Evolutionary conservation across 192 early-diverging fungal species (phyloP).

Genomic region (Backusella australiensis): DNA sequence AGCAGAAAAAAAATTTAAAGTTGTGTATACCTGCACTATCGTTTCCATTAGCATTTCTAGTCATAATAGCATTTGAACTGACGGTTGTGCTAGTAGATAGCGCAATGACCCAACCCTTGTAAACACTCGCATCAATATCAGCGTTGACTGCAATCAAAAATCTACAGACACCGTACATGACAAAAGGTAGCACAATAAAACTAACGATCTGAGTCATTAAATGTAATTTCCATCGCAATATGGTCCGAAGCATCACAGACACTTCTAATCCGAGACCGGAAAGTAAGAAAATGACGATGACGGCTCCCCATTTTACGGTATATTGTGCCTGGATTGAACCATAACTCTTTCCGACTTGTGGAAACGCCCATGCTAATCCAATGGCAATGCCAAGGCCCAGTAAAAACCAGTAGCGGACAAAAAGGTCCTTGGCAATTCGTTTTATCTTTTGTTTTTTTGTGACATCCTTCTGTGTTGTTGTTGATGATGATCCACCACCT

Average conservation of each 20-base stretch:
- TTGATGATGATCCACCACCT: neutral
- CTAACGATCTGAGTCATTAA: conserved; percentile 53
- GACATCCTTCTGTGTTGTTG: neutral
- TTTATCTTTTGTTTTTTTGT: neutral
- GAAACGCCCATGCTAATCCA: conserved; percentile 58
- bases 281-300: conserved; percentile 61
- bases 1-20: neutral
- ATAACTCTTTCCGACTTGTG: conserved; percentile 52
- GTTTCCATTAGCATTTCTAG: conserved; percentile 58
- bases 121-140: conserved; percentile 44
- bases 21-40: conserved; percentile 39
- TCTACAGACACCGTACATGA: conserved; percentile 46
- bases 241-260: conserved; percentile 47
- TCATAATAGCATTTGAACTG: conserved; percentile 72
- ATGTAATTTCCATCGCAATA: conserved; percentile 52
- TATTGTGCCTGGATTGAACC: conserved; percentile 53
- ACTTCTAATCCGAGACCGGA: conserved; percentile 63
- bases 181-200: conserved; percentile 53
- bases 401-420: conserved; percentile 59
- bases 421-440: conserved; percentile 37
- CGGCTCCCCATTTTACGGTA: conserved; percentile 61
- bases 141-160: conserved; percentile 43
- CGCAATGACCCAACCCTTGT: conserved; percentile 59
- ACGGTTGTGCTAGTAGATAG: conserved; percentile 65
- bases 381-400: conserved; percentile 60